phyloP scores from a whole-genome alignment of 1,284 basidiomycete species.

The Chiua sp. region DNA sequence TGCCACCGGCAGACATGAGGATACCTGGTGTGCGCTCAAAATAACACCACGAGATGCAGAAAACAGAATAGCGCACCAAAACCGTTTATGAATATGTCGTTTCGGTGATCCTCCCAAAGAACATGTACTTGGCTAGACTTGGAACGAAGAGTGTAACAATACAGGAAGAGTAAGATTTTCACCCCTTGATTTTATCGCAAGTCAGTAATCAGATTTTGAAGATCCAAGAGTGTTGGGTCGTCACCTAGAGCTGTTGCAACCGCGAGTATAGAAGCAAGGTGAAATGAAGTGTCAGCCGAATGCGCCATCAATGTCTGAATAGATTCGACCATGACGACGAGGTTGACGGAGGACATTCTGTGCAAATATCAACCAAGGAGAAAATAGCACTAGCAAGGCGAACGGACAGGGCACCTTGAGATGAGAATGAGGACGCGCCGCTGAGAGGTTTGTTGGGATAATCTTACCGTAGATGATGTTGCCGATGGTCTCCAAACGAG shows the following conservation, averaged over 20 bases:
- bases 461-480: conserved; percentile 85
- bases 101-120: conserved; percentile 95
- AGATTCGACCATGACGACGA: conserved; percentile 88
- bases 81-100: conserved; percentile 85
- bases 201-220: not conserved
- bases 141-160: conserved; percentile 81
- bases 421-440: conserved; percentile 17
- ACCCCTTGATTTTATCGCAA: conserved; percentile 55
- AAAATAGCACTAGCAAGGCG: not conserved
- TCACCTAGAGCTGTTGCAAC: conserved; percentile 84
- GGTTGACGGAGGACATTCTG: conserved; percentile 86
- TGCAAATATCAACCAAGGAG: conserved; percentile 20
- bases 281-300: conserved; percentile 68
- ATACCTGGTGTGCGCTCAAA: conserved; percentile 59
- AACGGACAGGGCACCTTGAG: conserved; percentile 69
- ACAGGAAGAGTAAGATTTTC: conserved; percentile 88
- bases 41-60: conserved; percentile 2
- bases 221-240: conserved; percentile 9
- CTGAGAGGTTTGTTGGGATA: not conserved
- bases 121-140: conserved; percentile 91
- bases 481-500: conserved; percentile 90
- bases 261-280: conserved; percentile 83
- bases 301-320: conserved; percentile 70
- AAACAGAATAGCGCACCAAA: conserved; percentile 55
- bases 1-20: conserved; percentile 90